Evolutionary conservation across 345 rosid genomes (phyloP).

Genomic region (Hevea brasiliensis): DNA sequence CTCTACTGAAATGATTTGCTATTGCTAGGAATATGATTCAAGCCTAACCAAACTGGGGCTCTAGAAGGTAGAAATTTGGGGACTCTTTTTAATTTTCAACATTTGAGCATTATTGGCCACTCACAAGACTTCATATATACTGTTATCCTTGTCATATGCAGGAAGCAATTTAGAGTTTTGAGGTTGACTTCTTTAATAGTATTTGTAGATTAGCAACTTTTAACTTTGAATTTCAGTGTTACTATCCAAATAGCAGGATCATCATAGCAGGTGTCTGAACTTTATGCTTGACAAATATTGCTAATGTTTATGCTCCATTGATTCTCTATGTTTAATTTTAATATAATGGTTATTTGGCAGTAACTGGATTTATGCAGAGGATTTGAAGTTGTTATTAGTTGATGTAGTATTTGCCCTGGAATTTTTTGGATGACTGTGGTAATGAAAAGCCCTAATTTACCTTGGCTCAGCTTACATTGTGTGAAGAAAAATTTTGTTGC

Average conservation of each 20-base stretch:
- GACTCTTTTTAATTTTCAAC: background rate
- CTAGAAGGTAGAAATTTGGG: background rate
- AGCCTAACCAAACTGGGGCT: too few relatives aligned
- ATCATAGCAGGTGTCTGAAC: too few relatives aligned
- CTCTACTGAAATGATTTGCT: background rate
- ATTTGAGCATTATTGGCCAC: background rate
- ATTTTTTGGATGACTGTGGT: background rate
- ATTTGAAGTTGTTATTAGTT: background rate
- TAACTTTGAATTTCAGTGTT: background rate
- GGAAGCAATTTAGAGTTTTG: background rate
- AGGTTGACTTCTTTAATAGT: background rate
- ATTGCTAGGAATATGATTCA: background rate
- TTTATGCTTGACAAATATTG: too few relatives aligned
- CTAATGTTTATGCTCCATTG: too few relatives aligned
- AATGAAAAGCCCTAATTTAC: background rate
- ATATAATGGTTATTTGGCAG: too few relatives aligned
- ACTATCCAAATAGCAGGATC: too few relatives aligned
- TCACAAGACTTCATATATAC: background rate
- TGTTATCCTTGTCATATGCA: background rate
- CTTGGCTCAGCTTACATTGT: background rate
- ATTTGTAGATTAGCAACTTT: background rate
- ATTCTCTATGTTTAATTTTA: background rate
- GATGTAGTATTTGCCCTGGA: background rate
- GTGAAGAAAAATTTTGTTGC: background rate
- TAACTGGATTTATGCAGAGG: too few relatives aligned